Conservation (phyloP, 768 basidiomycete species). For the Mycena vitilis region DNA sequence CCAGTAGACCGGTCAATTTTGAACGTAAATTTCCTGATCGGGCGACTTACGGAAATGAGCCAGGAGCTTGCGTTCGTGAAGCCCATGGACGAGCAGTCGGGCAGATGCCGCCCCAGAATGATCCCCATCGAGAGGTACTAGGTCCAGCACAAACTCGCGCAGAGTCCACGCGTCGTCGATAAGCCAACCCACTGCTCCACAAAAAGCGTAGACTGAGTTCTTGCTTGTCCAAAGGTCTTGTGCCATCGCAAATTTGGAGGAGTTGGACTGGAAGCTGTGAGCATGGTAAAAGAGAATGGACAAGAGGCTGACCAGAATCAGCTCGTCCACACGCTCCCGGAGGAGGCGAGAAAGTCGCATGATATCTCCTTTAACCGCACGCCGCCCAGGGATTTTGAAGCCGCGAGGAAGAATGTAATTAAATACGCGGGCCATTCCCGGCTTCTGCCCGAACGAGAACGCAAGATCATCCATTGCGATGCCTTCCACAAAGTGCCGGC, state of each 20-base stretch:
- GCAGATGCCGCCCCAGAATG: conserved; percentile 17
- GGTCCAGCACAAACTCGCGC: conserved; percentile 22
- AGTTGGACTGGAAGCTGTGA: conserved; percentile 1
- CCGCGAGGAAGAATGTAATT: conserved; percentile 8
- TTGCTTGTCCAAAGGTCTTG: conserved; percentile 35
- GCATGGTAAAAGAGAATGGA: too few relatives aligned
- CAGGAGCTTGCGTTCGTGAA: background rate
- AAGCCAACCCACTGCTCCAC: conserved; percentile 19
- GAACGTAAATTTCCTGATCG: background rate
- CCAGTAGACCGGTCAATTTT: too few relatives aligned
- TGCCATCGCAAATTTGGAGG: conserved; percentile 28
- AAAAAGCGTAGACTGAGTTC: conserved; percentile 34
- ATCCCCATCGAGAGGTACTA: conserved; percentile 20
- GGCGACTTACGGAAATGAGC: background rate
- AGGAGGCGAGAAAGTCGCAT: background rate
- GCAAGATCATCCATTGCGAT: conserved; percentile 12
- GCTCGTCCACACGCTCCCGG: background rate
- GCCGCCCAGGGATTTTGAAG: conserved; percentile 6
- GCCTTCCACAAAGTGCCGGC: conserved; percentile 4
- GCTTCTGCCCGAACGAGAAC: background rate
- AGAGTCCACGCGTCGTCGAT: conserved; percentile 29
- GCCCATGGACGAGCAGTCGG: background rate
- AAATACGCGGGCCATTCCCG: background rate
- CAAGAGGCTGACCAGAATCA: conserved; percentile 4
- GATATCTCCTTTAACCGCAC: conserved; percentile 2